These are phyloP conservation scores for Cadophora malorum DNA, from an alignment of 2,329 filamentous ascomycete species.

Conservation along the genomic window DNA sequence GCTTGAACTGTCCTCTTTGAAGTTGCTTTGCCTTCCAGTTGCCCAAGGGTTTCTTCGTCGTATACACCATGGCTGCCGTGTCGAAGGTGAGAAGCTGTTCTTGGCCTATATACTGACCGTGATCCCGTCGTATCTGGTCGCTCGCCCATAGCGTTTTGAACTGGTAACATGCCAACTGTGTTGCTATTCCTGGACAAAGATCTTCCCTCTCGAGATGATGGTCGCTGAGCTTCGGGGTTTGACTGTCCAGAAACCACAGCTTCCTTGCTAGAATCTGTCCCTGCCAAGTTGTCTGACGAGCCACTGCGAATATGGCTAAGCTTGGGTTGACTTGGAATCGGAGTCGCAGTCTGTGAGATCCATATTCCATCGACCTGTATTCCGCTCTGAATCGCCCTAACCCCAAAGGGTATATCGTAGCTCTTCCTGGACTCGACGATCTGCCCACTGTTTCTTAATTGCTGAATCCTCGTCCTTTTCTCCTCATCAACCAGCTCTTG, in stretches of 20 bases:
- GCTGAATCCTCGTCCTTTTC: constrained; percentile 59
- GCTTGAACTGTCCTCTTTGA: constrained; percentile 32
- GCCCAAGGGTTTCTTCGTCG: constrained; percentile 40
- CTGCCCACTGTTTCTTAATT: constrained; percentile 61
- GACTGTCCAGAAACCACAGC: constrained; percentile 17
- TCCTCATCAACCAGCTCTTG: constrained; percentile 71
- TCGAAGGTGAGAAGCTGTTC: constrained; percentile 45
- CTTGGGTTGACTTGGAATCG: constrained; percentile 37
- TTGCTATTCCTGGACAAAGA: constrained; percentile 18
- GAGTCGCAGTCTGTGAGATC: constrained; percentile 53
- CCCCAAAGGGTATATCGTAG: constrained; percentile 81
- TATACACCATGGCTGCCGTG: constrained; percentile 42
- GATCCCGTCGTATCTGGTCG: background rate
- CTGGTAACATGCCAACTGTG: constrained; percentile 16
- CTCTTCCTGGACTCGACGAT: constrained; percentile 44
- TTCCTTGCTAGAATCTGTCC: constrained; percentile 27
- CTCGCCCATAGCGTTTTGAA: constrained; percentile 4
- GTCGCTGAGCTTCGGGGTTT: constrained; percentile 10
- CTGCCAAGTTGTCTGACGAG: constrained; percentile 27
- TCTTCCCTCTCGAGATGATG: constrained; percentile 26
- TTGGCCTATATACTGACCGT: constrained; percentile 44
- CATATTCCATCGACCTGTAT: constrained; percentile 86
- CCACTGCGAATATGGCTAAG: constrained; percentile 28
- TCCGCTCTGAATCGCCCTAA: constrained; percentile 83
- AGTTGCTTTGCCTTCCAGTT: constrained; percentile 37